Percentiles rank a stretch among this genome's conserved stretches.
These are phyloP conservation scores for Apocynum venetum DNA, from an alignment of 257 asterid species.

Conservation along the genomic window DNA sequence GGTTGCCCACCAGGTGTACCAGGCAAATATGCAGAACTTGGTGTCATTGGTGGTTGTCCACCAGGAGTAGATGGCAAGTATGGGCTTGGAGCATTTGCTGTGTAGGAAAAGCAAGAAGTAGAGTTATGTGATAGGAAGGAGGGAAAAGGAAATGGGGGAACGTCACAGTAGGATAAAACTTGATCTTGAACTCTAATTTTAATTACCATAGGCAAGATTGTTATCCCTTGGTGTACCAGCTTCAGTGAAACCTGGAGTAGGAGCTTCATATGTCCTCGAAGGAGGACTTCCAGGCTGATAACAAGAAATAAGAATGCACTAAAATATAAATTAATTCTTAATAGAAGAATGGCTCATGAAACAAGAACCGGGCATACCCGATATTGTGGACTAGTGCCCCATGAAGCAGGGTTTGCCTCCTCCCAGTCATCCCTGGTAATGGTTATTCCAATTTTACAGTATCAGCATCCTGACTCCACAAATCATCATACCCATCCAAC, in stretches of 20 bases:
- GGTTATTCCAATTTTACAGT: conserved; percentile 19
- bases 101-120: conserved; percentile 10
- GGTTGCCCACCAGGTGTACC: conserved; percentile 99
- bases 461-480: conserved; percentile 7
- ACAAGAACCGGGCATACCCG: conserved; percentile 44
- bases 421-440: conserved; percentile 87
- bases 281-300: conserved; percentile 89
- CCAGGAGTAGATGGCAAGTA: conserved; percentile 96
- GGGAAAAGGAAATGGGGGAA: neutral
- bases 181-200: neutral
- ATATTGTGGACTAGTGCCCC: conserved; percentile 95
- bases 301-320: conserved; percentile 2
- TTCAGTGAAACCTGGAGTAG: conserved; percentile 96
- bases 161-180: conserved; percentile 7
- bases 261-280: conserved; percentile 89
- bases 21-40: conserved; percentile 93
- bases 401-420: conserved; percentile 96
- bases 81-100: conserved; percentile 99
- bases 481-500: neutral
- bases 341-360: neutral
- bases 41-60: conserved; percentile 97
- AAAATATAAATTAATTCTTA: neutral
- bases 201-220: conserved; percentile 71
- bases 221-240: conserved; percentile 89
- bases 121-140: neutral